Base-by-base conservation (phyloP, 1,284 basidiomycete genomes). In the Anthracocystis walkeri region DNA sequence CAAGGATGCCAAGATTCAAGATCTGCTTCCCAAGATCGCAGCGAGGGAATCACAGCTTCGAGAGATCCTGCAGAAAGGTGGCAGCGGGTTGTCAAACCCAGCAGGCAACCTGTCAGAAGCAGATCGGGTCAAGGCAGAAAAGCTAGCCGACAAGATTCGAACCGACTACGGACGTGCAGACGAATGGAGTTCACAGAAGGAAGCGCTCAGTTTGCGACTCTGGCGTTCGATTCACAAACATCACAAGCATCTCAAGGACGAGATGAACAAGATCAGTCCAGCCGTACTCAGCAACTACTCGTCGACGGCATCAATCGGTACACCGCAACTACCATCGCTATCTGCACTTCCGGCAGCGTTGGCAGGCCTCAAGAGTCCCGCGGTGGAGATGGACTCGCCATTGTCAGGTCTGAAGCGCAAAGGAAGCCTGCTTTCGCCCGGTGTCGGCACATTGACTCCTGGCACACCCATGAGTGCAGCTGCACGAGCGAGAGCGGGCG, bases 1-100 rank as follows among this genome's bases (percentile, higher is more conserved):
- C 57, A 84, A 84, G 62, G 83, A 84, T 56, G 67, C 61, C 51
- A 83, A 84, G 62, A 72, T 80, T 16, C 81, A 84, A 67, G 82
- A 83, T 11, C 50, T 79, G 18, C 62, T 84, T 7, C 73, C 81
- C 7, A 81, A 80, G 48, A 77, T 84, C 16, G 55, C 78, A 16
- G 65, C 79, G 18, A 58, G 82, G n/a, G 81, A 84, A 38, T 41
- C 66, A 18, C 79, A 81, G 38, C 65, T 82, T 44, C 65, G 70
- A 12, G 80, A 82, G 48, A 50, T 82, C 3, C 65, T 79, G 48
- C 56, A 72, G 31, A 75, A 66, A 51, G 38, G 67, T 12, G 54
- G 65, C 2, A 74, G 60, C 45, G 71, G 67, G 1, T 45, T 58
- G 6, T 53, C 72, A 1, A 69, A 65, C 45, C 61, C 71, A 2